Evolutionary conservation across 495 filamentous ascomycete genomes (phyloP), one percentile per base, ranked within the genome.

Genomic region (Xylaria venustula): DNA sequence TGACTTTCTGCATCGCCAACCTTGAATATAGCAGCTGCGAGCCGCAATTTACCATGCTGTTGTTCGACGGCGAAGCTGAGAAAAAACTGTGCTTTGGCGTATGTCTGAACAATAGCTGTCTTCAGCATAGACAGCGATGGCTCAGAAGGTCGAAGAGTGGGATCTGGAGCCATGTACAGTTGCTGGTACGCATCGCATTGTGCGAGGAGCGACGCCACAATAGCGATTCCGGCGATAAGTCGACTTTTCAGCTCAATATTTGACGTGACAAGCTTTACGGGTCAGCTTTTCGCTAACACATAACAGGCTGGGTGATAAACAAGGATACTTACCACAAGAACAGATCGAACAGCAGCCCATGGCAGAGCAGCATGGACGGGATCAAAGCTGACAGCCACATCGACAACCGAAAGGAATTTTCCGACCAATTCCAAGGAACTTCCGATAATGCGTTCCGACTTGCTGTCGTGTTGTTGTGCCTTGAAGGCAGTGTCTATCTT

Each of bases 371-470:
- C 73, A 60, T 73, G 67, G 30, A 47, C 53, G 2, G 69, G 64
- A 63, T 76, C 73, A 61, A 64, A 75, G 26, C 71, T 64, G 1
- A 72, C 60, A 5, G 66, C 64, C 12, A 64, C 58, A 60, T 76
- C 73, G 42, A 36, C 49, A 36, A 19, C 30, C 1, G 49, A 34
- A 36, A 32, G 9, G 4, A 52, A 37, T 14, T 52, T 52, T n/a
- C 30, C 9, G 0, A 52, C 6, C 15, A 37, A 8, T 52, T 1
- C 30, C 19, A 52, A 7, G 30, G 49, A 17, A 20, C 32, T 23
- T 2, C 36, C 30, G 9, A 52, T 23, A 8, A 37, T 17, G 19
- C 25, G 28, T 19, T 11, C 1, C 7, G 17, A 6, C 7, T 19
- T 20, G 48, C 7, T 34, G 17, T 51, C n/a, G 28, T 22, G n/a